Percentiles rank a stretch among this genome's conserved stretches.
Evolutionary conservation across 2,329 filamentous ascomycete species (phyloP).

Genomic region (Rhinocladiella similis): DNA sequence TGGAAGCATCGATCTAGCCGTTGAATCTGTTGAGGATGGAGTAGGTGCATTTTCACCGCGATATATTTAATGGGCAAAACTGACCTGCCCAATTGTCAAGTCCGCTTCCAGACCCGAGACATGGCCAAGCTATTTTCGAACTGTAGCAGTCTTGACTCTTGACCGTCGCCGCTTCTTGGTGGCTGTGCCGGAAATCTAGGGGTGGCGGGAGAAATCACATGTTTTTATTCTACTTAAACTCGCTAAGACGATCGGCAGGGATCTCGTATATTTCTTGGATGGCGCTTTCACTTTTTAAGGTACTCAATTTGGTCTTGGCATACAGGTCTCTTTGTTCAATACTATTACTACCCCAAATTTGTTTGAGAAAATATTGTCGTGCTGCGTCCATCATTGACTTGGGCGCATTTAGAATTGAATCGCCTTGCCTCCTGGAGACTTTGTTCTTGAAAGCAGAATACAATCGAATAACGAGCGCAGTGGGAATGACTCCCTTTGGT

Average conservation of each 20-base stretch:
- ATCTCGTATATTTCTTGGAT: not conserved
- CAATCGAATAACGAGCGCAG: not conserved
- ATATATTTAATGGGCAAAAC: too few relatives aligned
- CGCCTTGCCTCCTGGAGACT: not conserved
- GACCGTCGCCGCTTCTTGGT: too few relatives aligned
- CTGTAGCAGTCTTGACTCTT: too few relatives aligned
- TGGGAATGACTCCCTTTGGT: not conserved
- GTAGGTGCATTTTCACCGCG: too few relatives aligned
- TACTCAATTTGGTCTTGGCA: constrained; percentile 8
- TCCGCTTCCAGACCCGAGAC: too few relatives aligned
- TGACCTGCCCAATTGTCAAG: too few relatives aligned
- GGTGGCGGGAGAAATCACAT: too few relatives aligned
- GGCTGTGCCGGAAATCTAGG: too few relatives aligned
- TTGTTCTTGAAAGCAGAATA: not conserved
- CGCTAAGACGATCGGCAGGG: not conserved
- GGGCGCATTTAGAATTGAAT: not conserved
- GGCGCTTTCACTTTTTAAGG: constrained; percentile 6
- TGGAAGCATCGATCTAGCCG: too few relatives aligned
- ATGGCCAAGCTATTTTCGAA: too few relatives aligned
- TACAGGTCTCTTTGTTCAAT: not conserved
- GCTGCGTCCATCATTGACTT: not conserved
- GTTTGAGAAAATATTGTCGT: not conserved
- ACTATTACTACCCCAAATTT: not conserved
- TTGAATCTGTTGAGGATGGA: too few relatives aligned
- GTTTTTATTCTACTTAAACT: too few relatives aligned